Base-by-base conservation (phyloP, 2,329 filamentous ascomycete species). In the Hyphodiscus sp. region DNA sequence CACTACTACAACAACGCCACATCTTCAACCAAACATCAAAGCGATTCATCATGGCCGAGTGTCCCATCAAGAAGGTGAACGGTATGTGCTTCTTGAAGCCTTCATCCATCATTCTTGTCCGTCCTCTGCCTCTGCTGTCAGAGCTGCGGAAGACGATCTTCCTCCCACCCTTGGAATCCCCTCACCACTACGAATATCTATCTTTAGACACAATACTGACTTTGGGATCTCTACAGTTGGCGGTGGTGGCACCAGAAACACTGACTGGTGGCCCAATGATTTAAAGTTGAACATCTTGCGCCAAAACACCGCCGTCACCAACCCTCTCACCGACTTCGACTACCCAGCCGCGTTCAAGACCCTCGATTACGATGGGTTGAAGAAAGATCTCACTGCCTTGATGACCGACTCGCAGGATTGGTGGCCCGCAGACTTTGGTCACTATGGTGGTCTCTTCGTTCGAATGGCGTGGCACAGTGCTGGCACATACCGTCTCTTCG, bases 391-490 rank as follows among this genome's bases (percentile, higher is more conserved):
- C 7, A 63, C 74, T n/a, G 75, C 73, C 18, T 67, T 91, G 64
- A 86, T 90, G 83, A 91, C 87, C 49, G 82, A 89, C 68, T 90
- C 86, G 2, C 83, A 91, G 72, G 83, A 87, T 42, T 90, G 81
- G 81, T 91, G 87, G 87, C 87, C 87, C 0, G 87, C 87, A 30
- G 87, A 91, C 68, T 89, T 87, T 65, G 87, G 87, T 52, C 85
- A 90, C 76, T 91, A 91, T 63, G 87, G 87, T 60, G 86, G 87
- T 69, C 78, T 91, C 26, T 90, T 91, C 70, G 78, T 91, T 67
- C 85, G 87, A 54, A 84, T 91, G 84, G 83, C 86, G 56, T 91
- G 87, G 87, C 87, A 91, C 76, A 83, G 83, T 61, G 81, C 87
- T 23, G 87, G 87, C 56, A 91, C 87, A 49, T 90, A 91, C 73